Evolutionary conservation across 177 flowering plant species (phyloP).

Genomic region (Vitis hybrid): DNA sequence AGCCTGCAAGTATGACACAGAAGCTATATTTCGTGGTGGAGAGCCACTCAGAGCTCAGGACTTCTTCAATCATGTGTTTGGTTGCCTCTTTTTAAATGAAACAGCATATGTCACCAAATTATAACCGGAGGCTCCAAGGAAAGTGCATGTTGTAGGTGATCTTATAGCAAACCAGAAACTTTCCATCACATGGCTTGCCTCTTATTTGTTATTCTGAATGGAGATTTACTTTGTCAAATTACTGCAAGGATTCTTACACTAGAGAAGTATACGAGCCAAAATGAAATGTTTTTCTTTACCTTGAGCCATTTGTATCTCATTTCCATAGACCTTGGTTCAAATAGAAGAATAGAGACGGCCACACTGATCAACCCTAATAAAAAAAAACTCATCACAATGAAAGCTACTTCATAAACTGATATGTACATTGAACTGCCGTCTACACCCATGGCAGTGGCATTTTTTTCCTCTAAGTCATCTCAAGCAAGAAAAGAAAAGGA

Average conservation of each 20-base stretch:
- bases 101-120: constrained; percentile 59
- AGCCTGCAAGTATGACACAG: constrained; percentile 85
- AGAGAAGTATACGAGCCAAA: neutral
- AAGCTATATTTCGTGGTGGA: constrained; percentile 43
- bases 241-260: neutral
- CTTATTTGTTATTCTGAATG: neutral
- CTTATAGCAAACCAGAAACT: neutral
- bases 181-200: neutral
- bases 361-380: no score
- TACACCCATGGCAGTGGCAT: no score
- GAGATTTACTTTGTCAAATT: neutral
- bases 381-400: no score
- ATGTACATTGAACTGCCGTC: no score
- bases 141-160: neutral
- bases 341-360: no score
- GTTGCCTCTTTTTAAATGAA: constrained; percentile 89
- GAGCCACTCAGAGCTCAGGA: constrained; percentile 56
- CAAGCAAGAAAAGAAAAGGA: neutral
- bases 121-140: constrained; percentile 20
- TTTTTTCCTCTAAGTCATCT: no score
- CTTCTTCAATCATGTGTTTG: constrained; percentile 80
- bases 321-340: no score
- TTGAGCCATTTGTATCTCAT: no score
- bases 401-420: no score
- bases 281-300: no score